Evolutionary conservation across 2,329 filamentous ascomycete genomes (phyloP).

Genomic region (Neofusicoccum parvum): DNA sequence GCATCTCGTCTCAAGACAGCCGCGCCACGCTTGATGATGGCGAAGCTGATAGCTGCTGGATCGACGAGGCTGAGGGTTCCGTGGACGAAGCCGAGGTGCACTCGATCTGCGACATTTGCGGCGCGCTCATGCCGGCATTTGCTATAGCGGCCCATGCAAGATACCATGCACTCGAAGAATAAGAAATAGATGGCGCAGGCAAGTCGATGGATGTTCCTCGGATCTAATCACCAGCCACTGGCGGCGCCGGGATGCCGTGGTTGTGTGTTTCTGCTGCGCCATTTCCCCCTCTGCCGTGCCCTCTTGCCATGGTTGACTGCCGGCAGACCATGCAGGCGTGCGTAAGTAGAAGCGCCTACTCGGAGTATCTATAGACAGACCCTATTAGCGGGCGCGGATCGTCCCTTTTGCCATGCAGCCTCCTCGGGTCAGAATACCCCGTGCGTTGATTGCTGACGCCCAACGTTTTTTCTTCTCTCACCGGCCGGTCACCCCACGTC

Average conservation of each 20-base stretch:
- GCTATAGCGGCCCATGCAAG: slow-evolving; percentile 60
- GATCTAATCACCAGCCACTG: not conserved
- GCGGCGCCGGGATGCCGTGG: not conserved
- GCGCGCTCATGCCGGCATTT: slow-evolving; percentile 58
- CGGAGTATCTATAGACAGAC: not conserved
- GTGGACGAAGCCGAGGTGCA: slow-evolving; percentile 34
- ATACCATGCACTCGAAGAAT: slow-evolving; percentile 45
- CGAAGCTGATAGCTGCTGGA: slow-evolving; percentile 25
- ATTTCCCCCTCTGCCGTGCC: not conserved
- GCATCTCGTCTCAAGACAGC: slow-evolving; percentile 28
- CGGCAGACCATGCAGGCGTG: not conserved
- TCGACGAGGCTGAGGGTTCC: slow-evolving; percentile 25
- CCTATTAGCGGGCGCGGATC: not conserved
- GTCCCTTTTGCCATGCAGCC: not conserved
- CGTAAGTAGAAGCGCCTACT: not conserved
- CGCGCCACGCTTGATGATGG: slow-evolving; percentile 24
- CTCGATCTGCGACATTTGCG: slow-evolving; percentile 51
- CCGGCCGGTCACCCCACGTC: not conserved
- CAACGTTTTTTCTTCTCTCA: not conserved
- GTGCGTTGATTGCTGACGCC: not conserved
- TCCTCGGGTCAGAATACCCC: not conserved
- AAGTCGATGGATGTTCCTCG: not conserved
- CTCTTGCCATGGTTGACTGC: not conserved
- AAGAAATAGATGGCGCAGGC: not conserved
- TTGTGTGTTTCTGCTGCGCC: not conserved